These are phyloP conservation scores for Decorospora gaudefroyi DNA, from an alignment of 2,329 filamentous ascomycete species.

Conservation along the genomic window DNA sequence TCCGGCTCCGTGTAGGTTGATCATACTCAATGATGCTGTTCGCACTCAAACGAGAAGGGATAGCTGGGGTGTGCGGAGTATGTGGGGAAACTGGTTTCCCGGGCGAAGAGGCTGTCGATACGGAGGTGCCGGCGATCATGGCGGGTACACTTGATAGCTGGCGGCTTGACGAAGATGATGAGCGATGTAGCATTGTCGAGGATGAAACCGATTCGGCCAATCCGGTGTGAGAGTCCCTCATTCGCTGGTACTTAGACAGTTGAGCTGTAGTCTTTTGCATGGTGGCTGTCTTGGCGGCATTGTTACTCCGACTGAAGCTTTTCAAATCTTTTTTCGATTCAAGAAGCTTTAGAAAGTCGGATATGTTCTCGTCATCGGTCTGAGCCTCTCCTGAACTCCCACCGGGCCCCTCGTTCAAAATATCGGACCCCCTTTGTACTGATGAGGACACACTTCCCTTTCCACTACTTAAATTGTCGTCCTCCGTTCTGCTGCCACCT, in stretches of 20 bases:
- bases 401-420: constrained; percentile 71
- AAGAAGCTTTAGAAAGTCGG: constrained; percentile 86
- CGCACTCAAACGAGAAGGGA: constrained; percentile 89
- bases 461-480: constrained; percentile 80
- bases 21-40: constrained; percentile 79
- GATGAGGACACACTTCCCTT: constrained; percentile 75
- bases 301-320: constrained; percentile 72
- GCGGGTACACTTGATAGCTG: constrained; percentile 68
- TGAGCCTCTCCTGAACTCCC: constrained; percentile 67
- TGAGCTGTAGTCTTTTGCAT: constrained; percentile 78
- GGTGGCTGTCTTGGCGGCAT: constrained; percentile 64
- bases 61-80: constrained; percentile 89
- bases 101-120: constrained; percentile 85
- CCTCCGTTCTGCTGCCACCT: constrained; percentile 70
- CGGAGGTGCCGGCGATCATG: constrained; percentile 66
- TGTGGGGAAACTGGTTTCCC: constrained; percentile 86
- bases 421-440: constrained; percentile 72
- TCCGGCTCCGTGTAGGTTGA: constrained; percentile 41
- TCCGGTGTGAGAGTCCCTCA: constrained; percentile 86
- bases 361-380: constrained; percentile 91
- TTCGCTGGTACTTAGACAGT: constrained; percentile 80
- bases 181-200: constrained; percentile 81
- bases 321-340: constrained; percentile 86
- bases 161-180: constrained; percentile 76
- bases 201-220: constrained; percentile 93